These are phyloP conservation scores for Ceratocystis huliohia DNA, from an alignment of 2,329 filamentous ascomycete genomes.

Conservation along the genomic window DNA sequence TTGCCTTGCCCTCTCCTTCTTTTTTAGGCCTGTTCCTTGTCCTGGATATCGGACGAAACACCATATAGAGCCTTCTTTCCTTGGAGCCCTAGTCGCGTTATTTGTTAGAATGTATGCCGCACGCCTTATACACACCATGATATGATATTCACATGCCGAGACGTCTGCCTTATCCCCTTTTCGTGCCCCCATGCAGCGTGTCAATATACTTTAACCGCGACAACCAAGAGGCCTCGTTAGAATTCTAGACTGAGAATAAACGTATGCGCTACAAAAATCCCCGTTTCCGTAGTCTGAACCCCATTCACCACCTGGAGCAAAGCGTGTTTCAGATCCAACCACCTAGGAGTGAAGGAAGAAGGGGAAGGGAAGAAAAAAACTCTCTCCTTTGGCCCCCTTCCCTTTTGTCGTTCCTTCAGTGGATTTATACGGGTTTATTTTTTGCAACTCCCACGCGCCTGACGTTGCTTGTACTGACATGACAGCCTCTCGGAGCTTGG, in stretches of 20 bases:
- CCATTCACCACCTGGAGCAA: background rate
- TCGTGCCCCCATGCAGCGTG: background rate
- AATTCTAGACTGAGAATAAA: background rate
- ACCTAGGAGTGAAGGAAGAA: background rate
- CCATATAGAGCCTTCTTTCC: background rate
- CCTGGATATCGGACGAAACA: constrained; percentile 5
- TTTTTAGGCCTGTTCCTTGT: background rate
- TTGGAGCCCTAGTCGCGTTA: background rate
- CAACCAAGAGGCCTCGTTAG: background rate
- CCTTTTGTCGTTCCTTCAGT: background rate
- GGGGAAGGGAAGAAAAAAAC: background rate
- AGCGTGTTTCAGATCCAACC: constrained; percentile 8
- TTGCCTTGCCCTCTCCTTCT: background rate
- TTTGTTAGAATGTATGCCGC: background rate
- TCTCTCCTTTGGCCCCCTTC: background rate
- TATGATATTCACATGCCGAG: background rate
- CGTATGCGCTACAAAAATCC: background rate
- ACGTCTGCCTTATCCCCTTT: background rate
- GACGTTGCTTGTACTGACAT: background rate
- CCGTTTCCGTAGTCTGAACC: background rate
- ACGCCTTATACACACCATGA: background rate
- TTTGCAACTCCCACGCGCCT: background rate
- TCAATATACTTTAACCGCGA: background rate
- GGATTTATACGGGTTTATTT: background rate
- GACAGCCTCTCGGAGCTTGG: background rate